Evolutionary conservation across 805 yeast genomes (phyloP).

Genomic region (Starmerella davenportii): DNA sequence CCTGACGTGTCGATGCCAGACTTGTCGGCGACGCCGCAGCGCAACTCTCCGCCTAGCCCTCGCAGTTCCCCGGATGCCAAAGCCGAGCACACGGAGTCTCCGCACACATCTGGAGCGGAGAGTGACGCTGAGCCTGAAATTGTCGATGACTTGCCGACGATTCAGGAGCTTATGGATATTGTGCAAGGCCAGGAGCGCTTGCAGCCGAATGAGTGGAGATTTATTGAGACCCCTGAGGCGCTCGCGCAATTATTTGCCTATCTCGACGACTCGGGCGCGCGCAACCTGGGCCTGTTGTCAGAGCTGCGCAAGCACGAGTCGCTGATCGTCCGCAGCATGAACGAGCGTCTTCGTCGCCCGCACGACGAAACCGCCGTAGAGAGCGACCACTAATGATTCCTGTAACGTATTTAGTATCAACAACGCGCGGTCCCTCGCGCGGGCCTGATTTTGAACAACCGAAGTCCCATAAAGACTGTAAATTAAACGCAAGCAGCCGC

Average conservation of each 20-base stretch:
- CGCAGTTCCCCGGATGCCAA: too few species aligned
- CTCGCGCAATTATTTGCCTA: conserved; percentile 5
- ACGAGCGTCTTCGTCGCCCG: conserved; percentile 2
- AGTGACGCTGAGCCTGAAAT: neutral
- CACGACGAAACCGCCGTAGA: too few species aligned
- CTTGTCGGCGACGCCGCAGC: too few species aligned
- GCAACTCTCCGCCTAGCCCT: too few species aligned
- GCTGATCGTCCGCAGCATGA: conserved; percentile 2
- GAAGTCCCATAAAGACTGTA: neutral
- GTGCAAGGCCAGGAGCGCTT: conserved; percentile 8
- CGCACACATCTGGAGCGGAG: neutral
- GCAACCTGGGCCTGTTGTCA: conserved; percentile 11
- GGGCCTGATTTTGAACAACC: too few species aligned
- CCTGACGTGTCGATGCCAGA: too few species aligned
- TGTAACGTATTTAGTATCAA: too few species aligned
- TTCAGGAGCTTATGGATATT: conserved; percentile 7
- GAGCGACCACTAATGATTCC: too few species aligned
- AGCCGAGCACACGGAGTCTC: too few species aligned
- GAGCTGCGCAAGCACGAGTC: conserved; percentile 8
- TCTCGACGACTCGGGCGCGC: conserved; percentile 8
- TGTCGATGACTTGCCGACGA: conserved; percentile 1
- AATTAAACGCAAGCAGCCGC: too few species aligned
- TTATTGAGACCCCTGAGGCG: conserved; percentile 14
- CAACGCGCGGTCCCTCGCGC: too few species aligned
- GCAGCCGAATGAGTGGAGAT: conserved; percentile 16